Base-by-base conservation (phyloP, 331 rosid genomes). In the Rhamnella rubrinervis region DNA sequence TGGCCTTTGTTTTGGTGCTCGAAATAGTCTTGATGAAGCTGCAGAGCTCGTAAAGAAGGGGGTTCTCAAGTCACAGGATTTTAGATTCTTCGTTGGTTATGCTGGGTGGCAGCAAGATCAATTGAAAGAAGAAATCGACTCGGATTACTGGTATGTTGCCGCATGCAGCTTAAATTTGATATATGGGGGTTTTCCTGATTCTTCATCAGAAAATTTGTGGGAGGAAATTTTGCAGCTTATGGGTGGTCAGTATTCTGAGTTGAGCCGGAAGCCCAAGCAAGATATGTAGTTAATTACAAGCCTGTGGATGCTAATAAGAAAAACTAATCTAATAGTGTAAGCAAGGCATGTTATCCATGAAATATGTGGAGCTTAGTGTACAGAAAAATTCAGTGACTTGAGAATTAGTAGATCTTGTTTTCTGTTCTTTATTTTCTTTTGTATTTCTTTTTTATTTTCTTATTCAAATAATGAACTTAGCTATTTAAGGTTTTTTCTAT, bases 71-170 rank as follows among this genome's bases (percentile, higher is more conserved):
- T 86, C 96, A 73, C 90, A 83, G 67, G 96, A 91, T 83, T 89
- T 91, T 80, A 87, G 85, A 78, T 95, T 95, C 82, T 95, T 91
- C 67, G 91, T 87, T 39, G 99, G 99, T 57, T 95, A 95, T 76
- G 96, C 99, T 21, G 99, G 99, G 78, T 95, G 99, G 99, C 96
- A 91, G 76, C 76, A 84, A 67, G 96, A 93, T 74, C 98, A 91
- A 72, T 67, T 93, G 95, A 74, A 87, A 73, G 97, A 91, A 74
- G 99, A 95, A 85, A 95, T 95, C 39, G 96, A 91, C 63, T 85
- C 96, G 13, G 80, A 95, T 76, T 95, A 89, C 78, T 95, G 99
- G 99, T 66, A 87, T 63, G 97, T 91, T 31, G 97, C 97, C 75
- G 95, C 99, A 28, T 95, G 99, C 81, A 91, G 99, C 88, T 85